Evolutionary conservation across 1,139 yeast genomes (phyloP), one percentile per base, ranked within the genome.

Genomic region (Candida gigantensis): DNA sequence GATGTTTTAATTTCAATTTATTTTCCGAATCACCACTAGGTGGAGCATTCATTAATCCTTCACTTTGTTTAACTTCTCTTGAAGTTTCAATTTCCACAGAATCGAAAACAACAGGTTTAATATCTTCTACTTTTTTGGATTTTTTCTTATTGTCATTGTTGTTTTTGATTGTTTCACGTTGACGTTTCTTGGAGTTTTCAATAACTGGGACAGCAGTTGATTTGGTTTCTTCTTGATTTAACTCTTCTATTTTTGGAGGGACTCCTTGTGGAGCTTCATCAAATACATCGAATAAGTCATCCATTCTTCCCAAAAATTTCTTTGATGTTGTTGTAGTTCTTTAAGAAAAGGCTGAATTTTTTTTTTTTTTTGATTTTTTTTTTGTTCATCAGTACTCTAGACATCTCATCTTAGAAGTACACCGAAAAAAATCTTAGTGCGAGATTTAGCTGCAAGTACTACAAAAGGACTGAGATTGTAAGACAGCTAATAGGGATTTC

Each of bases 1-100:
- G 97, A 68, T 90, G 97, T 44, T 81, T 80, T 44, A 90, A 70
- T 57, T 83, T 81, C 43, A 88, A 82, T 50, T 79, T 80, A 15
- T 77, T 74, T 24, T 65, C 61, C 30, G 70, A 74, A 26, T 65
- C 62, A 16, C 50, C 51, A 16, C 50, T 51, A 17, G 55, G 65
- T 6, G 49, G 57, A 2, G 64, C 55, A 6, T 30, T 4, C 12
- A 15, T 20, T 40, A 88, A 68, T 2, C 95, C 96, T 17, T 77
- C 76, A 1, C 95, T 83, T 1, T 85, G 89, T 9, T 79, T 81
- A 18, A 88, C 95, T 57, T 87, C 95, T 55, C 95, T 72, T 2
- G 90, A 83, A 0, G 97, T 94, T 59, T 89, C 97, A 41, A 88
- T 86, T 55, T 90, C 97, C 36, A 90, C 79, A 3, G 88, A 76